Evolutionary conservation across 805 yeast species (phyloP), one percentile per base, ranked within the genome.

Genomic region (Pichia gijzeniarum): DNA sequence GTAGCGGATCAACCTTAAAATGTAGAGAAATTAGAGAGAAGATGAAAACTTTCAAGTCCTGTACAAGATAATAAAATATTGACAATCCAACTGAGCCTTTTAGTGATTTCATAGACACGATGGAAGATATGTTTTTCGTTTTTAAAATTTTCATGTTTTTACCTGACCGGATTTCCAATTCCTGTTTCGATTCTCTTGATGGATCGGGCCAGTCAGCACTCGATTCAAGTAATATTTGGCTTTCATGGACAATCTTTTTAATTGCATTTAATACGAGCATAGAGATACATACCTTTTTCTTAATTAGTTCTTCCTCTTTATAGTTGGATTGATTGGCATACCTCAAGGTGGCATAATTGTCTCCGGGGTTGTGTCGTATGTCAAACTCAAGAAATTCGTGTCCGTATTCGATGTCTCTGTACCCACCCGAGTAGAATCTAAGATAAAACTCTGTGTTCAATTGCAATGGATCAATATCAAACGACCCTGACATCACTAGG

Each of bases 261-360:
- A 72, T 35, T 38, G 68, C 63, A n/a, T 53, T 43, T 10, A 70
- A 47, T n/a, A 68, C 69, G 2, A 61, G 34, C 6, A 58, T 53
- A 16, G 71, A 65, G 5, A 72, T 50, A 3, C 57, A 50, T 35
- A 65, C 67, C 33, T 64, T 65, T 53, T 71, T 72, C 28, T 62
- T 54, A 45, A 72, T 71, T 45, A 64, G 41, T 4, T 66, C 64
- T 38, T 71, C 76, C 31, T 67, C 62, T 47, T 74, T 59, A 47
- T 72, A 72, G 48, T 70, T 69, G 3, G 76, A 68, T 47, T 69
- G 71, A 48, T 72, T 72, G n/a, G 72, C 71, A 49, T 72, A 72
- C 38, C 71, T 56, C 28, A 55, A 18, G 14, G 50, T 32, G 10
- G 51, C 58, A 37, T 32, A 41, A 2, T 46, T 43, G 1, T 47